Conservation (phyloP, 495 filamentous ascomycete genomes). For the Aspergillus hancockii region DNA sequence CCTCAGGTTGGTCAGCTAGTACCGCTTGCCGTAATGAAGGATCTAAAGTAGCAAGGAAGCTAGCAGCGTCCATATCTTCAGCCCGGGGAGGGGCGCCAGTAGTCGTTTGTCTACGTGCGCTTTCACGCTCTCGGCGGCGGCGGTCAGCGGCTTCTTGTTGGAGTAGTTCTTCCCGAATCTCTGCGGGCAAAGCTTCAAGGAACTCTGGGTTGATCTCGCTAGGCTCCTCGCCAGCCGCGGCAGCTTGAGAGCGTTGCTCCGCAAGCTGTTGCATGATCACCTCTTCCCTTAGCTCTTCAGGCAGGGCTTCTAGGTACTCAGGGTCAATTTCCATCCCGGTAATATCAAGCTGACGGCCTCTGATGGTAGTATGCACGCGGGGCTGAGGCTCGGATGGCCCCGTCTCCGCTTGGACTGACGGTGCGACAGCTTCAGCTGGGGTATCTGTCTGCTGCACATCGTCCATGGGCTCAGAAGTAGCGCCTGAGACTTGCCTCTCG, state of each 20-base stretch:
- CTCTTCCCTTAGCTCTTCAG: slow-evolving; percentile 93
- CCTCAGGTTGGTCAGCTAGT: slow-evolving; percentile 87
- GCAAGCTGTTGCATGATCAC: slow-evolving; percentile 87
- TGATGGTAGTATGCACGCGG: slow-evolving; percentile 76
- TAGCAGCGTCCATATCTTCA: slow-evolving; percentile 92
- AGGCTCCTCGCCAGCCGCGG: slow-evolving; percentile 78
- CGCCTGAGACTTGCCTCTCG: slow-evolving; percentile 49
- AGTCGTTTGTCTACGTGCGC: slow-evolving; percentile 61
- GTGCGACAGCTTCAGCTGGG: slow-evolving; percentile 30
- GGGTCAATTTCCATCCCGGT: slow-evolving; percentile 92
- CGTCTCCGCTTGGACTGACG: slow-evolving; percentile 37
- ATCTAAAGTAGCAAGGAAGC: slow-evolving; percentile 88
- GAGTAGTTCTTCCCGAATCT: slow-evolving; percentile 86
- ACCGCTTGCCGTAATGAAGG: slow-evolving; percentile 82
- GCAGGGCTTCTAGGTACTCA: slow-evolving; percentile 89
- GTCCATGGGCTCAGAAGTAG: slow-evolving; percentile 70
- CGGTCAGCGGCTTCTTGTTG: slow-evolving; percentile 87
- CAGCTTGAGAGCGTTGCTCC: slow-evolving; percentile 76
- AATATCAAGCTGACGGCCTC: slow-evolving; percentile 84
- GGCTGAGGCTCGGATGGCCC: slow-evolving; percentile 52
- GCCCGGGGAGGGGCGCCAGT: slow-evolving; percentile 52
- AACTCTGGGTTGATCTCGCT: slow-evolving; percentile 92
- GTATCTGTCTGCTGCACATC: slow-evolving; percentile 68
- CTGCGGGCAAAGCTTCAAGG: slow-evolving; percentile 84
- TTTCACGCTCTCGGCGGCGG: slow-evolving; percentile 84